Base-by-base conservation (phyloP, 192 early-diverging fungal genomes). In the Podila epigama region DNA sequence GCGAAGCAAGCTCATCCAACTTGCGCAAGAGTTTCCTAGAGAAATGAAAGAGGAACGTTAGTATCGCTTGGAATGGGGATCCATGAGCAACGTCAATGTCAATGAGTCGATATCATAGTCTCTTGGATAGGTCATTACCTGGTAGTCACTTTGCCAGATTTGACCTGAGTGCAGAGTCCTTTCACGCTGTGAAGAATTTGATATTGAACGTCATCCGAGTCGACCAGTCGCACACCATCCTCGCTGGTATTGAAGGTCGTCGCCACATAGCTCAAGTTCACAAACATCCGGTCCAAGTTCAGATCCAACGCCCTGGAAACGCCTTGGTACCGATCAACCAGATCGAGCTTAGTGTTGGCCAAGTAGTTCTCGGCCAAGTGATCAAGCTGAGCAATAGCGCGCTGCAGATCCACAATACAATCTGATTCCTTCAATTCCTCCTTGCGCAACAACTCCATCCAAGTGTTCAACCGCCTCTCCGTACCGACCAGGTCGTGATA, bases 401-500 rank as follows among this genome's bases (percentile, higher is more conserved):
- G 82, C 37, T 90, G 88, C 54, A 95, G 44, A 58, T 94, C 92
- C 22, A 81, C 78, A 51, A 95, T 67, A 34, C 87, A 83, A n/a
- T 89, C 88, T 3, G 81, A 61, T 27, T 91, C 90, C 37, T 88
- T 85, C 42, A 93, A 70, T 58, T 94, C 93, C 56, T 96, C 93
- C 53, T 87, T 89, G 60, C 93, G 90, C 61, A 97, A 52, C 15
- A 90, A 68, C 37, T 93, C 92, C 8, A 97, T 83, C 60, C 94
- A 86, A 0, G 78, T 82, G 60, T 93, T 89, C 51, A 97, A 77
- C 40, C 91, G 83, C 58, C 90, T 85, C 80, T 98, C 96, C 7
- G 90, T 88, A 12, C 89, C 90, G 25, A 89, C 81, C 7, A 95
- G 78, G 51, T 98, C 95, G 58, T 92, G 89, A 58, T 91, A 87